These are phyloP conservation scores for Acanthamoeba lenticulata DNA, from an alignment of 208 protist species.

Conservation along the genomic window DNA sequence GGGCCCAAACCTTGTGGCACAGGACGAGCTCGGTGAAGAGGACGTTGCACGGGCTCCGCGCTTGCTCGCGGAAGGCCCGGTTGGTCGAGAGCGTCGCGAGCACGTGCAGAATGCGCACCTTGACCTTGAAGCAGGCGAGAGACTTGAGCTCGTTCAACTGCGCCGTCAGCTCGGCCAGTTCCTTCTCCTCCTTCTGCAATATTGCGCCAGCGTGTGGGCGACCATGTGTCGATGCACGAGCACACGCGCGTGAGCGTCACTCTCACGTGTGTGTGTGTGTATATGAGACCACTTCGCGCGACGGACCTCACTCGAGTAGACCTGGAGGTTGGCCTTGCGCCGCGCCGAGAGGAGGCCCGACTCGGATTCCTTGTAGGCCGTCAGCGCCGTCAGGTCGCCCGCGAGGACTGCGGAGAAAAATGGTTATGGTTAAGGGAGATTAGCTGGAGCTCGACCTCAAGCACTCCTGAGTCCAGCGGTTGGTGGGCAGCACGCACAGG, in stretches of 20 bases:
- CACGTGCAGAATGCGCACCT: conserved; percentile 17
- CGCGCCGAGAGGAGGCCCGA: not conserved
- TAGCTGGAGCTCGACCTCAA: too few species aligned
- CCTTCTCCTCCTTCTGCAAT: not conserved
- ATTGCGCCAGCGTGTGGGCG: not conserved
- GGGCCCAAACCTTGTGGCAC: conserved; percentile 41
- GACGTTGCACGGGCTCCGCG: conserved; percentile 2
- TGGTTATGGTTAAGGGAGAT: too few species aligned
- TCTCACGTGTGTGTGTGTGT: too few species aligned
- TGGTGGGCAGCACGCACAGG: not conserved
- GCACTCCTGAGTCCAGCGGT: not conserved
- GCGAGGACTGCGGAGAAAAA: not conserved
- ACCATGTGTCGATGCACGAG: not conserved
- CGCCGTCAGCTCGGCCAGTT: not conserved
- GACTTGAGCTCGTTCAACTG: not conserved
- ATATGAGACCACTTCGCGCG: not conserved
- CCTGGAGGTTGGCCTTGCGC: not conserved
- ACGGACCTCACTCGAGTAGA: not conserved
- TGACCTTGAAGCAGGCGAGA: conserved; percentile 15
- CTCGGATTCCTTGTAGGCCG: conserved; percentile 41
- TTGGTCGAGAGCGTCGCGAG: conserved; percentile 7
- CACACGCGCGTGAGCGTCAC: too few species aligned
- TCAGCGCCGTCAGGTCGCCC: conserved; percentile 7
- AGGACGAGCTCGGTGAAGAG: conserved; percentile 9
- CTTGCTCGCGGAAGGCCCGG: conserved; percentile 27